Conservation (phyloP, 1,284 basidiomycete genomes). For the Earliella scabrosa region DNA sequence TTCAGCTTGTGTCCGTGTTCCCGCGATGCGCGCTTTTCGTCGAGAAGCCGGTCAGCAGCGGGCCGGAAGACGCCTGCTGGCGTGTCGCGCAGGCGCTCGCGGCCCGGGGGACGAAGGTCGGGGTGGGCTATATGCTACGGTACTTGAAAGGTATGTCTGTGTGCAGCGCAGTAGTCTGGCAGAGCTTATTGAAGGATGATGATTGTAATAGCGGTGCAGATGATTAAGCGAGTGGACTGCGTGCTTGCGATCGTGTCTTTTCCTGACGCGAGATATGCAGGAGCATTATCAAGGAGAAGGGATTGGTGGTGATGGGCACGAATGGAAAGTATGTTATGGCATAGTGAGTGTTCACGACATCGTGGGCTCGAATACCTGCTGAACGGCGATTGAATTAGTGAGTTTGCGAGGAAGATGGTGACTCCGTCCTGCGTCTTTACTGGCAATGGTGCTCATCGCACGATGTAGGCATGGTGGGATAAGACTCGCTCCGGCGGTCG, state of each 20-base stretch:
- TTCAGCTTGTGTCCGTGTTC: constrained; percentile 58
- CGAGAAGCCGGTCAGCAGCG: constrained; percentile 55
- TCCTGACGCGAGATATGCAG: too few relatives aligned
- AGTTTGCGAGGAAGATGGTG: constrained; percentile 41
- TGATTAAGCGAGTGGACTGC: constrained; percentile 53
- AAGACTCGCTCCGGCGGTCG: constrained; percentile 44
- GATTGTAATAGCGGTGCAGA: constrained; percentile 49
- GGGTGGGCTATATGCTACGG: constrained; percentile 52
- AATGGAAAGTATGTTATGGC: constrained; percentile 66
- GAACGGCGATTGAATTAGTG: constrained; percentile 4
- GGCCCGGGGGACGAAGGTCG: constrained; percentile 20
- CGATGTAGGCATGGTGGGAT: constrained; percentile 49
- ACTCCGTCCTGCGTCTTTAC: background rate
- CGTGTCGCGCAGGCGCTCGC: constrained; percentile 24
- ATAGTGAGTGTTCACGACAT: constrained; percentile 45
- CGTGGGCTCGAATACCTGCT: background rate
- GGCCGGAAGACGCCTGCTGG: constrained; percentile 26
- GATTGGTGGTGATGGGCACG: constrained; percentile 67
- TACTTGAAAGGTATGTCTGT: constrained; percentile 46
- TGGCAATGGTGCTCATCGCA: background rate
- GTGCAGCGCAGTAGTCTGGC: background rate
- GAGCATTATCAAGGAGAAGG: constrained; percentile 61
- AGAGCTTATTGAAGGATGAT: background rate
- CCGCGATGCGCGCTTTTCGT: constrained; percentile 58
- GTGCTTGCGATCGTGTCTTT: background rate